Conservation (phyloP, 2,329 filamentous ascomycete species). For the Elsinoe ampelina region DNA sequence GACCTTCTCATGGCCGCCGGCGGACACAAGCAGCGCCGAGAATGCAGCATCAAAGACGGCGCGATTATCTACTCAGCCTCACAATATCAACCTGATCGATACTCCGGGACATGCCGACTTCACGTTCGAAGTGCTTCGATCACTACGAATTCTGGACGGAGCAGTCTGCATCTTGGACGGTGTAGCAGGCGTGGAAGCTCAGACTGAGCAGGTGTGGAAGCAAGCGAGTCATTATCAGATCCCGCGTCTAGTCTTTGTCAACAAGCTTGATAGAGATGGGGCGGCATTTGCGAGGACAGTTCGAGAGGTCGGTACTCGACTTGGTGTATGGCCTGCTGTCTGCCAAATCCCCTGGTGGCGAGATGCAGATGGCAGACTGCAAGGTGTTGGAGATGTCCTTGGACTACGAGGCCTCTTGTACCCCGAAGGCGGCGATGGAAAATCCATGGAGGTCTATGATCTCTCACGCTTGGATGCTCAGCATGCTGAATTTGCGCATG, state of each 20-base stretch:
- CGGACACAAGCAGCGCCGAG: slow-evolving; percentile 21
- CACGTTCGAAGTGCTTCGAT: slow-evolving; percentile 89
- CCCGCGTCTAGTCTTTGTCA: slow-evolving; percentile 71
- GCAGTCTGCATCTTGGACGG: slow-evolving; percentile 90
- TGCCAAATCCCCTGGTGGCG: slow-evolving; percentile 96
- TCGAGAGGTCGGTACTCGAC: slow-evolving; percentile 68
- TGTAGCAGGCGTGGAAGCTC: slow-evolving; percentile 88
- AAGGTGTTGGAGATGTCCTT: slow-evolving; percentile 77
- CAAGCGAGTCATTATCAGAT: slow-evolving; percentile 81
- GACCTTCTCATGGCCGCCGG: slow-evolving; percentile 82
- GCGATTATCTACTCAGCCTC: slow-evolving; percentile 42
- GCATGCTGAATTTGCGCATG: slow-evolving; percentile 46
- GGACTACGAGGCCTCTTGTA: slow-evolving; percentile 67
- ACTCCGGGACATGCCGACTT: slow-evolving; percentile 97
- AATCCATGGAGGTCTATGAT: slow-evolving; percentile 41
- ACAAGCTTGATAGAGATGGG: slow-evolving; percentile 77
- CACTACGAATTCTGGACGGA: slow-evolving; percentile 76
- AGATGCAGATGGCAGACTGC: slow-evolving; percentile 59
- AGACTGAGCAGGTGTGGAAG: slow-evolving; percentile 92
- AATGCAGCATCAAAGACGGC: not conserved
- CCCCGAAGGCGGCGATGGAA: slow-evolving; percentile 57
- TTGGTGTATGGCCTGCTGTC: slow-evolving; percentile 78
- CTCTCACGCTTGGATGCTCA: slow-evolving; percentile 44
- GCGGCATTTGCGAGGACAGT: slow-evolving; percentile 77
- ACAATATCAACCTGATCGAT: slow-evolving; percentile 86